Base-by-base conservation (phyloP, 345 rosid species). In the Mercurialis annua region DNA sequence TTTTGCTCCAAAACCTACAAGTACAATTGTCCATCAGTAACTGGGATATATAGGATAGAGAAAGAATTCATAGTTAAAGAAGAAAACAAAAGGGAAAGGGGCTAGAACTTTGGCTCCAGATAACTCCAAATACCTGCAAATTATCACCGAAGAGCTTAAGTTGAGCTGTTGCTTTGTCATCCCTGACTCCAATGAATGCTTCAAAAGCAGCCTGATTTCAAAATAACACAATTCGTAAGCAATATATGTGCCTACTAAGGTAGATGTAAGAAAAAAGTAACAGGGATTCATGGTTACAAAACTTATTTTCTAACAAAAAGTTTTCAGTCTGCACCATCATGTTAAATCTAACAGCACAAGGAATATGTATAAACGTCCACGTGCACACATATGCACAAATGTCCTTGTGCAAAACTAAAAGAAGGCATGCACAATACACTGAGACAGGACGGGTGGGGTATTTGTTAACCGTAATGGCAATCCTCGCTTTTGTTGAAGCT, bases 121-220 rank as follows among this genome's bases (percentile, higher is more conserved):
- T 48, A 54, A 71, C 43, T 52, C 29, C 50, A 49, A 17, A 34
- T 73, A 90, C 98, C 97, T 77, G 85, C 78, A 93, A 76, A 82
- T 87, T 85, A 74, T 90, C 87, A 69, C 96, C 94, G 55, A 90
- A 89, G 76, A 93, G 85, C 78, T 87, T 87, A 62, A 93, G 80
- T 81, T 86, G 87, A 76, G 92, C 80, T 10, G 96, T 88, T 34
- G 97, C 90, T 68, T 82, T 68, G 68, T 93, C 92, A 75, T 90
- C 98, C 70, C 91, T 87, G 48, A 93, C 69, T 58, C 97, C 98
- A 63, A 93, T 85, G 75, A 83, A 90, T 15, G 88, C 83, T 85
- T 93, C 98, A 79, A 93, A 93, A 54, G 96, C 80, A 54, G 98
- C 96, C 98, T 93, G 57, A 34, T 27, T 62, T 44, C 56, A 61